Percentiles rank a stretch among this genome's conserved stretches.
These are phyloP conservation scores for Cordyceps militaris DNA, from an alignment of 2,329 filamentous ascomycete species.

Conservation along the genomic window DNA sequence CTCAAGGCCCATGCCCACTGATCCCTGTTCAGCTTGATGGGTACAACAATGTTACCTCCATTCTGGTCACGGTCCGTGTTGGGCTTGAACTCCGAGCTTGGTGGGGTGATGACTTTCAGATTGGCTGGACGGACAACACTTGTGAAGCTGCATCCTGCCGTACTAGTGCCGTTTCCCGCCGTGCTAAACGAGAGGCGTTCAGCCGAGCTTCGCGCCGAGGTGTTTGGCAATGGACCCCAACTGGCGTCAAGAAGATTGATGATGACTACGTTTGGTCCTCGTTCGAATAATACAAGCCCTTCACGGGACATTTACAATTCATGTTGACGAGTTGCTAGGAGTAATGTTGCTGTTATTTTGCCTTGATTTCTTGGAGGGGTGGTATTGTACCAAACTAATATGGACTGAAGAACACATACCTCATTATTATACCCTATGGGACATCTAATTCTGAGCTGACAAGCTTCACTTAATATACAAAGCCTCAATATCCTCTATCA, in stretches of 20 bases:
- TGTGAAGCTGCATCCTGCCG: constrained; percentile 33
- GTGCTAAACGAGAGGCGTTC: constrained; percentile 27
- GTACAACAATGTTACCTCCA: constrained; percentile 32
- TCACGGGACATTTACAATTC: constrained; percentile 5
- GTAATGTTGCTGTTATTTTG: constrained; percentile 12
- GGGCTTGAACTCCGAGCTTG: constrained; percentile 31
- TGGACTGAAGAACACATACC: neutral
- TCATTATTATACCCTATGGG: constrained; percentile 1
- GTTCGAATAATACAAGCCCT: constrained; percentile 7
- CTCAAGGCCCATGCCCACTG: constrained; percentile 27
- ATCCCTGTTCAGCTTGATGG: constrained; percentile 30
- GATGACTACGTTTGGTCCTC: constrained; percentile 22
- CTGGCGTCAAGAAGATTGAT: constrained; percentile 26
- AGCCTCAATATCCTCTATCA: neutral
- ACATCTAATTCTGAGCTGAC: neutral
- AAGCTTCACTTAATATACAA: neutral
- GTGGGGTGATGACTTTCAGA: constrained; percentile 35
- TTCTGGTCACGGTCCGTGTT: constrained; percentile 32
- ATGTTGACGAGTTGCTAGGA: constrained; percentile 10
- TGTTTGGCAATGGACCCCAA: constrained; percentile 28
- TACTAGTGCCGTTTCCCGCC: constrained; percentile 19
- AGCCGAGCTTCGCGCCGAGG: constrained; percentile 25
- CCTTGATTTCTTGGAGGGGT: constrained; percentile 13
- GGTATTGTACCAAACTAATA: constrained; percentile 10
- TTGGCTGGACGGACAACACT: constrained; percentile 36